Evolutionary conservation across 2,329 filamentous ascomycete species (phyloP).

Genomic region (Rachicladosporium sp.): DNA sequence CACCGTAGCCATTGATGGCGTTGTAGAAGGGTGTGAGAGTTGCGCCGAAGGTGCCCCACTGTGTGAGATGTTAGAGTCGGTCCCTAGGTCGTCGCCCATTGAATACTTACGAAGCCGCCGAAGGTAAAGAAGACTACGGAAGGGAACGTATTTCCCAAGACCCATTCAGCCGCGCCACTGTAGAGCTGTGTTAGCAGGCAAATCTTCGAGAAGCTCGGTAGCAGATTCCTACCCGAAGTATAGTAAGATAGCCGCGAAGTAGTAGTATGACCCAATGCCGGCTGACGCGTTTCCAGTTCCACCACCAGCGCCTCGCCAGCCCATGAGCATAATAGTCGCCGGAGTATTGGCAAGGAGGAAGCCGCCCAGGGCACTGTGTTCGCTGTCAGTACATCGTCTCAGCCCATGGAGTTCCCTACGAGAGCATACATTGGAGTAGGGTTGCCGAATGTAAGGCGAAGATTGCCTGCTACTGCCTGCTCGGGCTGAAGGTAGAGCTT

Average conservation of each 20-base stretch:
- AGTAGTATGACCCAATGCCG: conserved; percentile 5
- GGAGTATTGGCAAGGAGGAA: conserved; percentile 12
- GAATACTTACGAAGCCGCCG: conserved; percentile 1
- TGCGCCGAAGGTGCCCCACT: conserved; percentile 1
- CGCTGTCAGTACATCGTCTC: conserved; percentile 2
- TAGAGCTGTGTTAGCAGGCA: no score
- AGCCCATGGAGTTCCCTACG: no score
- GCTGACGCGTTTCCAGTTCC: conserved; percentile 7
- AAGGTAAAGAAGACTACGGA: conserved; percentile 1
- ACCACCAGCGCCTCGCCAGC: conserved; percentile 12
- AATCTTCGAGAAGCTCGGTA: no score
- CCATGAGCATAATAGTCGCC: conserved; percentile 9
- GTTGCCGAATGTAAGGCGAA: background rate
- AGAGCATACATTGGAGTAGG: background rate
- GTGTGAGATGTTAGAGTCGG: no score
- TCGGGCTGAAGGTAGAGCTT: background rate
- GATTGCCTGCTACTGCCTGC: background rate
- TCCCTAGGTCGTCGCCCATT: no score
- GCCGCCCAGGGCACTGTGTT: conserved; percentile 8
- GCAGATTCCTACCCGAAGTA: background rate
- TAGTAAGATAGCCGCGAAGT: conserved; percentile 3
- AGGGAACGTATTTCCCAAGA: background rate
- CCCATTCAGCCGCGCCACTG: background rate
- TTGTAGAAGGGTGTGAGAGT: conserved; percentile 4
- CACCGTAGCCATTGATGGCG: conserved; percentile 5